Evolutionary conservation across 805 yeast genomes (phyloP).

Genomic region (Ogataea haglerorum): DNA sequence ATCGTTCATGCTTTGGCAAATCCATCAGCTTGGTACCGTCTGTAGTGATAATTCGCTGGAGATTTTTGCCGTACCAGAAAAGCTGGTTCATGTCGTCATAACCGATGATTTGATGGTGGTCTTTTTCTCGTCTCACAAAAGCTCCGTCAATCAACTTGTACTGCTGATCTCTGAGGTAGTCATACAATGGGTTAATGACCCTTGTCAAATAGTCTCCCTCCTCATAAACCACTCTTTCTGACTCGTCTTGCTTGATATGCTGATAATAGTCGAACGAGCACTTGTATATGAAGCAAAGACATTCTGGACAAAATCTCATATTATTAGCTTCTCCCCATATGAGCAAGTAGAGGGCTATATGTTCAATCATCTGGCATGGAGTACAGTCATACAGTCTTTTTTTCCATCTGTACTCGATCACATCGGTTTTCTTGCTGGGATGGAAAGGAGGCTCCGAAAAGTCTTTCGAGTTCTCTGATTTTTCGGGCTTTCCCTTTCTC

Average conservation of each 20-base stretch:
- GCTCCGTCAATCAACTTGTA: constrained; percentile 53
- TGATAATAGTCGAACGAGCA: constrained; percentile 49
- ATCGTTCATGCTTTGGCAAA: constrained; percentile 33
- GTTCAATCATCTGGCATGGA: constrained; percentile 58
- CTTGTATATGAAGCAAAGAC: constrained; percentile 53
- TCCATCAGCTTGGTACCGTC: constrained; percentile 34
- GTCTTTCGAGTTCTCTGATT: constrained; percentile 12
- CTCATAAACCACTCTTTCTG: constrained; percentile 8
- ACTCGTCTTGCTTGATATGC: constrained; percentile 30
- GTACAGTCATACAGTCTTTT: constrained; percentile 52
- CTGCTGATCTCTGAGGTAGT: constrained; percentile 65
- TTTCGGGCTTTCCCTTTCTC: constrained; percentile 49
- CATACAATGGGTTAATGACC: constrained; percentile 48
- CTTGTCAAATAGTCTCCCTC: constrained; percentile 34
- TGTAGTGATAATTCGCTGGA: constrained; percentile 32
- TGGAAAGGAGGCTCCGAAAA: constrained; percentile 22
- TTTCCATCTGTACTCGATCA: constrained; percentile 84
- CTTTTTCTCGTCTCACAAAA: constrained; percentile 62
- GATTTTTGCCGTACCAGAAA: constrained; percentile 44
- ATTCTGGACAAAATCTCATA: constrained; percentile 49
- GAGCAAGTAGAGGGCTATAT: constrained; percentile 57
- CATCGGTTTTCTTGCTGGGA: constrained; percentile 44
- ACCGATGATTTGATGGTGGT: constrained; percentile 60
- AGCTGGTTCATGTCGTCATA: constrained; percentile 53
- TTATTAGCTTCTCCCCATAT: constrained; percentile 81